phyloP scores from a whole-genome alignment of 495 filamentous ascomycete genomes.

The Hyaloscypha hepaticicola region DNA sequence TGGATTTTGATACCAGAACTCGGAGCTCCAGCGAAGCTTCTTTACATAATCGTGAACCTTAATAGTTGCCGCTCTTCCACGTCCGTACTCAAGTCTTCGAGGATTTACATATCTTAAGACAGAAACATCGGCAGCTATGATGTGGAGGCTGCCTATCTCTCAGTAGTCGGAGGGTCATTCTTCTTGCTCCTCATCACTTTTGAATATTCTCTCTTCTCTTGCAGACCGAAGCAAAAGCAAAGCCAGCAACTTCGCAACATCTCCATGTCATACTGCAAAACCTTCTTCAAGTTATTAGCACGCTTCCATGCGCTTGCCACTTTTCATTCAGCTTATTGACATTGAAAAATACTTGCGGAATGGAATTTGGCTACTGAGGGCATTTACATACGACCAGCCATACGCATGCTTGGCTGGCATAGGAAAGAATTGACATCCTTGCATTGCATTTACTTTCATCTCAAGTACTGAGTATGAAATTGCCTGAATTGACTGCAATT shows the following conservation, averaged over 20 bases:
- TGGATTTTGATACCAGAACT: slow-evolving; percentile 11
- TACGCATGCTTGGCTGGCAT: too few relatives aligned
- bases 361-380: too few relatives aligned
- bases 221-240: background rate
- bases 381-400: too few relatives aligned
- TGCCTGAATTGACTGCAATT: too few relatives aligned
- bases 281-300: background rate
- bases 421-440: too few relatives aligned
- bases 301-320: background rate
- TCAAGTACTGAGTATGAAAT: too few relatives aligned
- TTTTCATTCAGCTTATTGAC: too few relatives aligned
- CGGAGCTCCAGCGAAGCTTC: background rate
- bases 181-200: background rate
- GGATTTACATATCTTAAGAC: too few relatives aligned
- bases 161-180: background rate
- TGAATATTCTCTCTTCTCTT: background rate
- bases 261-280: background rate
- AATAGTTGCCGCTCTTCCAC: background rate
- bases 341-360: too few relatives aligned
- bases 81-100: too few relatives aligned
- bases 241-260: background rate
- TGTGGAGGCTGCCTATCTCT: background rate
- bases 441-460: too few relatives aligned
- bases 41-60: background rate
- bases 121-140: too few relatives aligned